These are phyloP conservation scores for Dactylellina sp. DNA, from an alignment of 2,329 filamentous ascomycete genomes.

Conservation along the genomic window DNA sequence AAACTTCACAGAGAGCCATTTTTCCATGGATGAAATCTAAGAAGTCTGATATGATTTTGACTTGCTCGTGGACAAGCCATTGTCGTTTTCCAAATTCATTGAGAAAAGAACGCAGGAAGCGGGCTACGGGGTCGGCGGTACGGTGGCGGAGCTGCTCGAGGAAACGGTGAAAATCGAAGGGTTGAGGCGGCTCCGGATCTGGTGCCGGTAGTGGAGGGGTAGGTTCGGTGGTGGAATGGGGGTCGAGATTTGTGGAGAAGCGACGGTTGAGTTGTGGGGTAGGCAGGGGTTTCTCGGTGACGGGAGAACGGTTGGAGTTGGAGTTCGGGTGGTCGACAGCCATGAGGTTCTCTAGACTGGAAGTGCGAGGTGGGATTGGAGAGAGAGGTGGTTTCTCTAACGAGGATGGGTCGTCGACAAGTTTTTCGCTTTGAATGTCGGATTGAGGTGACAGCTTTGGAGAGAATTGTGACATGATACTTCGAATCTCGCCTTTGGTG, in stretches of 20 bases:
- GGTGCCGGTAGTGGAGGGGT: constrained; percentile 68
- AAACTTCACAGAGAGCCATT: constrained; percentile 97
- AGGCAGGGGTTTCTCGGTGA: constrained; percentile 31
- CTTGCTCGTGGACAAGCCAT: constrained; percentile 99
- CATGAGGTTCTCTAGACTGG: constrained; percentile 51
- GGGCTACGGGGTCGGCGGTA: constrained; percentile 96
- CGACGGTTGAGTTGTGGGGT: constrained; percentile 42
- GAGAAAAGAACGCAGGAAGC: constrained; percentile 93
- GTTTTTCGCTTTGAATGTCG: constrained; percentile 43
- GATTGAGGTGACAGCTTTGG: constrained; percentile 53
- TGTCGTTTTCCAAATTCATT: constrained; percentile 96
- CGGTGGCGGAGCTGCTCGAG: constrained; percentile 94
- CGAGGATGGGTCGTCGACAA: constrained; percentile 22
- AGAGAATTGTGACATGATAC: constrained; percentile 92
- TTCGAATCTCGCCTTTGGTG: constrained; percentile 89
- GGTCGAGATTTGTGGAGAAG: constrained; percentile 51
- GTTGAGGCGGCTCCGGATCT: constrained; percentile 68
- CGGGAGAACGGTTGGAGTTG: constrained; percentile 22
- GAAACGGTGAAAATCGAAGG: constrained; percentile 98
- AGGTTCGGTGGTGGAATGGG: constrained; percentile 37
- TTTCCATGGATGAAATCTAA: constrained; percentile 97
- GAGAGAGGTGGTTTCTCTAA: constrained; percentile 46
- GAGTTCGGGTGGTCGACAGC: constrained; percentile 19
- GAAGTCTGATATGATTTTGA: constrained; percentile 98
- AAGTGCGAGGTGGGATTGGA: constrained; percentile 56